These are phyloP conservation scores for Coprinellus aureogranulatus DNA, from an alignment of 768 basidiomycete genomes.

Conservation along the genomic window DNA sequence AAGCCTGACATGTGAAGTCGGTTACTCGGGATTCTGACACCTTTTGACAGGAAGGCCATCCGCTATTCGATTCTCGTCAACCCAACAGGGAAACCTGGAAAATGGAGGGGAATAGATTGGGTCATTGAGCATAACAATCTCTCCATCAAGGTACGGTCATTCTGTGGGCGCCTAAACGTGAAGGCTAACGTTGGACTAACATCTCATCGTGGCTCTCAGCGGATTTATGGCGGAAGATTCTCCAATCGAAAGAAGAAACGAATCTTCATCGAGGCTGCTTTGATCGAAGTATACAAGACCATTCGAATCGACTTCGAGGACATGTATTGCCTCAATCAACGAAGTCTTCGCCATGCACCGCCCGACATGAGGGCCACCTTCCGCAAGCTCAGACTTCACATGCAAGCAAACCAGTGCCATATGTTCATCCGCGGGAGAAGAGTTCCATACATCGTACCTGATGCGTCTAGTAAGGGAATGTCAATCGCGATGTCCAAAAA, in stretches of 20 bases:
- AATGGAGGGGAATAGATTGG: constrained; percentile 38
- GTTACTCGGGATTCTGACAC: too few relatives aligned
- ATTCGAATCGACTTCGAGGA: constrained; percentile 20
- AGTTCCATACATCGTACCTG: neutral
- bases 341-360: constrained; percentile 23
- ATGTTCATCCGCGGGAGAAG: neutral
- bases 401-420: neutral
- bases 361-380: constrained; percentile 6
- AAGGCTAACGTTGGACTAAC: too few relatives aligned
- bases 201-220: too few relatives aligned
- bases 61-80: constrained; percentile 33
- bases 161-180: too few relatives aligned
- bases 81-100: constrained; percentile 28
- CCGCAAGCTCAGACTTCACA: neutral
- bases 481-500: neutral
- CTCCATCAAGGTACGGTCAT: constrained; percentile 35
- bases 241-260: too few relatives aligned
- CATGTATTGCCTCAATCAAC: constrained; percentile 23
- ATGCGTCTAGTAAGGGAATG: neutral
- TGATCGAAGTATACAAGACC: constrained; percentile 34
- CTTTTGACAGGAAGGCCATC: constrained; percentile 17
- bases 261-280: constrained; percentile 32
- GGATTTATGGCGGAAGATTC: too few relatives aligned
- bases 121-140: constrained; percentile 41
- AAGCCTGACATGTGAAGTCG: neutral